These are phyloP conservation scores for Aureobasidium sp. DNA, from an alignment of 2,329 filamentous ascomycete genomes.

Conservation along the genomic window DNA sequence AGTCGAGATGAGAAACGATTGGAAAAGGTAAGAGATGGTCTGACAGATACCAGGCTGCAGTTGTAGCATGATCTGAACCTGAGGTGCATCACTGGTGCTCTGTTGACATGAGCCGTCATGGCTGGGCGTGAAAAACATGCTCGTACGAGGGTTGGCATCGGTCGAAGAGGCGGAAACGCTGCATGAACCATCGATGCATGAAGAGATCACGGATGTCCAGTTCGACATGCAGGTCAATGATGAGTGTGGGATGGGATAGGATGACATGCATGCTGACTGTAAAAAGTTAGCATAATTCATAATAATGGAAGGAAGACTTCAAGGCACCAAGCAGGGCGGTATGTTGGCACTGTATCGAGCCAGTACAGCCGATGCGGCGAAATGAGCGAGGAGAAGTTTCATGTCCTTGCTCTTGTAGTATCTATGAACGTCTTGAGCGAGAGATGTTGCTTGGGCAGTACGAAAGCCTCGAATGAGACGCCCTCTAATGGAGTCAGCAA, in stretches of 20 bases:
- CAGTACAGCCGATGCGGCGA: not conserved
- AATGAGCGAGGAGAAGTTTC: not conserved
- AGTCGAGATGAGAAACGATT: not conserved
- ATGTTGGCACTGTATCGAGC: not conserved
- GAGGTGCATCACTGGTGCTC: not conserved
- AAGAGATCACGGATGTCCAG: not conserved
- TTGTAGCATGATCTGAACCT: not conserved
- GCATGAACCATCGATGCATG: slow-evolving; percentile 6
- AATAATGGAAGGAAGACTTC: no score
- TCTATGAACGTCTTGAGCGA: not conserved
- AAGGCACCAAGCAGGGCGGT: slow-evolving; percentile 10
- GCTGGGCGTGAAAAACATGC: slow-evolving; percentile 4
- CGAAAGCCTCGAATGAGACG: not conserved
- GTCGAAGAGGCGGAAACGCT: slow-evolving; percentile 1
- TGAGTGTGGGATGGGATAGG: not conserved
- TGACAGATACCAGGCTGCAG: slow-evolving; percentile 2
- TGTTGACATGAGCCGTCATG: not conserved
- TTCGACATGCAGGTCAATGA: not conserved
- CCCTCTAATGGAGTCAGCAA: not conserved
- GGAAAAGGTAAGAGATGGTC: not conserved
- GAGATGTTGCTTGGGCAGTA: not conserved
- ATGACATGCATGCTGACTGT: slow-evolving; percentile 7
- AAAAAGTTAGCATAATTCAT: not conserved
- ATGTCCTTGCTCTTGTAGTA: not conserved
- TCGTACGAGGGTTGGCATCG: not conserved